Conservation (phyloP, 176 grass and related monocot species). For the Hordeum marinum region DNA sequence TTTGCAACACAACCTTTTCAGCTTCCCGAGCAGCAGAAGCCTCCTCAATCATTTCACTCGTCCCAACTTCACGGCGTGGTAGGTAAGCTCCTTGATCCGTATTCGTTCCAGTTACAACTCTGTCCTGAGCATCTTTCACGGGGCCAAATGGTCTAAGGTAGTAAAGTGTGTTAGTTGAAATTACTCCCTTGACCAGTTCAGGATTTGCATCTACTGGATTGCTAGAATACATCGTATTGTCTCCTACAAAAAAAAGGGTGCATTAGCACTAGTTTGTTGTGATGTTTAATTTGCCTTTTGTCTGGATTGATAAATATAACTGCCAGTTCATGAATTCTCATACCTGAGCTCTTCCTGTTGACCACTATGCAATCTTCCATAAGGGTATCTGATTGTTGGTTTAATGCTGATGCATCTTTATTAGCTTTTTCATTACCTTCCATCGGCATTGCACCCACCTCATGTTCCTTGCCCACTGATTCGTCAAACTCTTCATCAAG, state of each 20-base stretch:
- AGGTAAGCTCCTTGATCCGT: not conserved
- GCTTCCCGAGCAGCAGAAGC: conserved; percentile 9
- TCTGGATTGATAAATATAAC: not conserved
- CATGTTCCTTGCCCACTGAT: not conserved
- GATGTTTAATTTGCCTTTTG: not conserved
- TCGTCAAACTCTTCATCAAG: not conserved
- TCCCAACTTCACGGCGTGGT: conserved; percentile 10
- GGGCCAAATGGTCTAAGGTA: conserved; percentile 9
- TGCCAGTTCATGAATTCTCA: not conserved
- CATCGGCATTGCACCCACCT: not conserved
- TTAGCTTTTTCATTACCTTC: not conserved
- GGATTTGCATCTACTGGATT: not conserved
- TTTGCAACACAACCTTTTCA: conserved; percentile 2
- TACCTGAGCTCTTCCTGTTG: conserved; percentile 5
- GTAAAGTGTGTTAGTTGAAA: conserved; percentile 25
- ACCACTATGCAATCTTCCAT: not conserved
- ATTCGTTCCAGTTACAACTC: not conserved
- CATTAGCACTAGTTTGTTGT: not conserved
- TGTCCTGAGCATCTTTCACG: not conserved
- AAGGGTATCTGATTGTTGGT: not conserved
- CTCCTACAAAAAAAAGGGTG: not conserved
- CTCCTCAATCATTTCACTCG: not conserved
- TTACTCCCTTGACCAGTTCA: not conserved
- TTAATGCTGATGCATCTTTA: not conserved
- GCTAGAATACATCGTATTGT: not conserved